phyloP scores from a whole-genome alignment of 2,329 filamentous ascomycete species.

The Bipolaris oryzae region DNA sequence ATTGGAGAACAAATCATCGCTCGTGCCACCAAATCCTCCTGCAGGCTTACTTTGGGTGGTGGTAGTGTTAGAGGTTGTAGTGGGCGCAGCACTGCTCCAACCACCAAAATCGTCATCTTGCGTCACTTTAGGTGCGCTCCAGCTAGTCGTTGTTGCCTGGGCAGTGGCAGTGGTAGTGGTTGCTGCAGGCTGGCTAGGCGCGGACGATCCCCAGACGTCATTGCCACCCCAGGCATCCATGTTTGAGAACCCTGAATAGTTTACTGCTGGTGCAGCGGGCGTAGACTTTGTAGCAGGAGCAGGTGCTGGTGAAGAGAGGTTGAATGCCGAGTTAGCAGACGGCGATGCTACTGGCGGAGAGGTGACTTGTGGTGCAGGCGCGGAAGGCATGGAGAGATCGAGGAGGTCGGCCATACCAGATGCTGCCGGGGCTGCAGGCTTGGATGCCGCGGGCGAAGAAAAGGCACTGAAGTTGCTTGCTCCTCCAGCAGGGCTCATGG shows the following conservation, averaged over 20 bases:
- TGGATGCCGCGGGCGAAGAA: slow-evolving; percentile 58
- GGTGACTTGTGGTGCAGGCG: slow-evolving; percentile 34
- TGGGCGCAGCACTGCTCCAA: slow-evolving; percentile 78
- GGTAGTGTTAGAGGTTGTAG: slow-evolving; percentile 37
- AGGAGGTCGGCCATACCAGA: slow-evolving; percentile 75
- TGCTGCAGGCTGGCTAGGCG: slow-evolving; percentile 58
- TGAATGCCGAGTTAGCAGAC: slow-evolving; percentile 74
- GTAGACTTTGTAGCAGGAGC: slow-evolving; percentile 39
- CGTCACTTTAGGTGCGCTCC: slow-evolving; percentile 67
- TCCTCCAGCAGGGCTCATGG: slow-evolving; percentile 62
- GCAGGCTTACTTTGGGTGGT: slow-evolving; percentile 54
- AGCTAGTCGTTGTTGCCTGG: slow-evolving; percentile 55
- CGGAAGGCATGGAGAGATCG: slow-evolving; percentile 63
- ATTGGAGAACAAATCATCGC: slow-evolving; percentile 91
- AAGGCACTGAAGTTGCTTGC: slow-evolving; percentile 70
- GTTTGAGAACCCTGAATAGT: slow-evolving; percentile 54
- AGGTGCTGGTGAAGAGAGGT: slow-evolving; percentile 38
- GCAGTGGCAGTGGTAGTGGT: slow-evolving; percentile 36
- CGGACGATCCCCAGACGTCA: slow-evolving; percentile 78
- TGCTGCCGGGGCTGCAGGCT: slow-evolving; percentile 58
- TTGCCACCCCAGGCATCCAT: slow-evolving; percentile 82
- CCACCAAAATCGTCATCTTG: slow-evolving; percentile 96
- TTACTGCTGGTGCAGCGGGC: slow-evolving; percentile 42
- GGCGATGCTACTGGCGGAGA: slow-evolving; percentile 42
- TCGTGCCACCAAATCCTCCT: slow-evolving; percentile 59